Percentiles rank a stretch among this genome's conserved stretches.
Conservation (phyloP, 1,284 basidiomycete species). For the Wallemia hederae region DNA sequence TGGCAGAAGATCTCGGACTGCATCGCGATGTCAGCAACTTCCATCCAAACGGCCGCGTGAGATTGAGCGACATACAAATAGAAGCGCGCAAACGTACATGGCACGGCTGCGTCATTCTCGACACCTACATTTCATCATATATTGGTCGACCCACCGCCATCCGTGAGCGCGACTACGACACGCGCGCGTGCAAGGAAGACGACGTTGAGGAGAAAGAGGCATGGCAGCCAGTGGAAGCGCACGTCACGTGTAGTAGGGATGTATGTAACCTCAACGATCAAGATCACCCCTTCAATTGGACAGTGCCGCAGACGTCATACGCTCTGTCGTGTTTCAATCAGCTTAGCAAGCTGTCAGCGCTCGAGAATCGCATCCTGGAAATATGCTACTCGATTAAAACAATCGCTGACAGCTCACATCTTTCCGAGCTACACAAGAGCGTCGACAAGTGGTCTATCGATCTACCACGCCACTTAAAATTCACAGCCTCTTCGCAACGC, state of each 20-base stretch:
- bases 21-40: constrained; percentile 46
- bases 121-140: neutral
- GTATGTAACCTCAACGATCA: neutral
- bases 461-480: neutral
- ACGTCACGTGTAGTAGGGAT: neutral
- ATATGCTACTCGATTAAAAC: neutral
- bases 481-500: neutral
- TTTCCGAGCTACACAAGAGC: neutral
- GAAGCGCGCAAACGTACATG: constrained; percentile 1
- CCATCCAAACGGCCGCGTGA: constrained; percentile 25
- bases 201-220: neutral
- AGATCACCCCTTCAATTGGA: neutral
- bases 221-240: neutral
- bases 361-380: neutral
- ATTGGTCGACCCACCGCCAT: neutral
- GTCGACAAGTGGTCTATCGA: neutral
- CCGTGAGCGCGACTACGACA: neutral
- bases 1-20: constrained; percentile 63
- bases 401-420: neutral
- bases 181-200: neutral
- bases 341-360: neutral
- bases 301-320: neutral
- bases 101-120: constrained; percentile 1
- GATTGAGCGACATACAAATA: neutral
- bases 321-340: constrained; percentile 1